A percentile compares a stretch with the other conserved stretches of the same genome.
phyloP scores from a whole-genome alignment of 257 asterid species.

The Nicotiana noctiflora region DNA sequence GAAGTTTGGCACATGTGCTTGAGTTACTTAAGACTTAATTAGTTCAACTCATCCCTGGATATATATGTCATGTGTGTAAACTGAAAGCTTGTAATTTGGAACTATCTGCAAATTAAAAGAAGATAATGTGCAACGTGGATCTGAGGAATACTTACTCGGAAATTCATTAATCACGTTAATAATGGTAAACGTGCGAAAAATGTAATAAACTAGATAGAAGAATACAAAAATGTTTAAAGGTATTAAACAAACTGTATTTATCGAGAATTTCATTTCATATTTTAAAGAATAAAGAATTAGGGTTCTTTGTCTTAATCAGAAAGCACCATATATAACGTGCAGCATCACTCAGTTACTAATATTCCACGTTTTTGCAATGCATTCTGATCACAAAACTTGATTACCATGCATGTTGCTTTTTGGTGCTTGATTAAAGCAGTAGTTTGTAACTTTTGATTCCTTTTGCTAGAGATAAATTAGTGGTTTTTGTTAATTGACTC shows the following conservation, averaged over 20 bases:
- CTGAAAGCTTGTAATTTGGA: not conserved
- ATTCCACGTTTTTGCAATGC: no score
- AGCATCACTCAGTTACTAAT: not conserved
- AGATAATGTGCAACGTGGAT: not conserved
- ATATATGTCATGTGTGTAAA: not conserved
- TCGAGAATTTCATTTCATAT: no score
- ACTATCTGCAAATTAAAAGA: not conserved
- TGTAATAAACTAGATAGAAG: not conserved
- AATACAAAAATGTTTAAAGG: not conserved
- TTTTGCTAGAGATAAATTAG: no score
- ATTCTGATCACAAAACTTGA: no score
- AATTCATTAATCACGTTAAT: not conserved
- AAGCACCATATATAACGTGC: not conserved
- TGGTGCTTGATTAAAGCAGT: no score
- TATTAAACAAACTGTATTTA: not conserved
- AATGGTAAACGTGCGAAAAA: not conserved
- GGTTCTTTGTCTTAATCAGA: not conserved
- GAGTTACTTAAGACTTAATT: not conserved
- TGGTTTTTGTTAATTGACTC: no score
- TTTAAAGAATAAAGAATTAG: no score
- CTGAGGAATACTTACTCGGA: not conserved
- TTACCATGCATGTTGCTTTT: no score
- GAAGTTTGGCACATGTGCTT: not conserved
- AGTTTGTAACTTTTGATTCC: not conserved
- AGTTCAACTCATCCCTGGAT: not conserved